A percentile compares a stretch with the other conserved stretches of the same genome.
phyloP scores from a whole-genome alignment of 1,284 basidiomycete genomes.

The Cronartium ribicola region DNA sequence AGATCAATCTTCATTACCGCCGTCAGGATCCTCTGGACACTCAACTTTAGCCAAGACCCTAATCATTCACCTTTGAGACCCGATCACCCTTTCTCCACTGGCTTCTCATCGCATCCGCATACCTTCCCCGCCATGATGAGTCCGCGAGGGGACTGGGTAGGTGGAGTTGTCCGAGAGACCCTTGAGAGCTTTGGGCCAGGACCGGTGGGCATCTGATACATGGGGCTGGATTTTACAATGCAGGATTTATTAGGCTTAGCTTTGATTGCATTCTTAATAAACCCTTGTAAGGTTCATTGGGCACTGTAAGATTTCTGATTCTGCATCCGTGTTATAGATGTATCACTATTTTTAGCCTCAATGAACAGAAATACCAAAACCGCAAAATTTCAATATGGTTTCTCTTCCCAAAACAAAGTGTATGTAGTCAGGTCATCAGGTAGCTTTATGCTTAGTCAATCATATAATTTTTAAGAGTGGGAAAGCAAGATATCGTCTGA shows the following conservation, averaged over 20 bases:
- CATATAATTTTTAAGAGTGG: no score
- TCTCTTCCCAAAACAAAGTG: no score
- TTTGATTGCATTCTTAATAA: background rate
- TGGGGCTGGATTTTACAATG: background rate
- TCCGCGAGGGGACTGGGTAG: constrained; percentile 41
- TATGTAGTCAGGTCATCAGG: no score
- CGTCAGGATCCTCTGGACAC: constrained; percentile 45
- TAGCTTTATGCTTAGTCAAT: no score
- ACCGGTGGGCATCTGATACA: background rate
- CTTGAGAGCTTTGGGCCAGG: background rate
- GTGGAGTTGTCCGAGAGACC: constrained; percentile 27
- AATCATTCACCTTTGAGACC: constrained; percentile 14
- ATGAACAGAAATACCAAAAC: no score
- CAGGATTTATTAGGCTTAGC: background rate
- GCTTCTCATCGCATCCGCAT: constrained; percentile 46
- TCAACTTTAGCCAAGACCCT: constrained; percentile 43
- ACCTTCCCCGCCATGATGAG: constrained; percentile 43
- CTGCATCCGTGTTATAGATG: background rate
- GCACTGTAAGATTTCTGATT: background rate
- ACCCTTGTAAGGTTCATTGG: background rate
- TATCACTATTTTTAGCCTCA: no score
- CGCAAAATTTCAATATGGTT: no score
- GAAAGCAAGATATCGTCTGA: no score
- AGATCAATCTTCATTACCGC: constrained; percentile 46
- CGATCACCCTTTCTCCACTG: constrained; percentile 43